A percentile compares a stretch with the other conserved stretches of the same genome.
Conservation (phyloP, 345 rosid genomes). For the Dovyalis caffra region DNA sequence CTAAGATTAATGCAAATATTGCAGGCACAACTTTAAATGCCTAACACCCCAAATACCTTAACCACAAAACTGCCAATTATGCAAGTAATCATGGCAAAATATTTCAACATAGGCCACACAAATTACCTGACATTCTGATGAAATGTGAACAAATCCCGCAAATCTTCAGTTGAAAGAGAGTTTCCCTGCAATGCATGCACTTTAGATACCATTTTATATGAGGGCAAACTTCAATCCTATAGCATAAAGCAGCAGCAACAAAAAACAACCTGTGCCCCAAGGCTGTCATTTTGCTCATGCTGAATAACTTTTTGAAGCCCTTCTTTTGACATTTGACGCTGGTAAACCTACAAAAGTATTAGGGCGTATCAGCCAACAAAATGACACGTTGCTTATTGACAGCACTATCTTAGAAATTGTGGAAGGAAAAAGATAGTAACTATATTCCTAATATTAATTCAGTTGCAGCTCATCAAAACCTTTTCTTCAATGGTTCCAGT, state of each 20-base stretch:
- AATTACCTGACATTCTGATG: slow-evolving; percentile 66
- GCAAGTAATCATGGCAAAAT: slow-evolving; percentile 1
- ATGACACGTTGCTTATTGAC: neutral
- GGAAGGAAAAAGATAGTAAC: neutral
- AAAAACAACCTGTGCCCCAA: slow-evolving; percentile 49
- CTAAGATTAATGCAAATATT: neutral
- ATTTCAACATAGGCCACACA: slow-evolving; percentile 5
- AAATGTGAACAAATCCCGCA: slow-evolving; percentile 83
- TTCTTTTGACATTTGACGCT: slow-evolving; percentile 98
- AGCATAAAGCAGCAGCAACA: slow-evolving; percentile 7
- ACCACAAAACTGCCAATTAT: neutral
- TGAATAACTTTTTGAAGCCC: slow-evolving; percentile 98
- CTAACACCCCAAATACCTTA: neutral
- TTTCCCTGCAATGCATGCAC: slow-evolving; percentile 58
- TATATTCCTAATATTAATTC: neutral
- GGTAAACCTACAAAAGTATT: slow-evolving; percentile 79
- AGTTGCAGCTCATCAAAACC: slow-evolving; percentile 39
- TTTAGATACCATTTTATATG: neutral
- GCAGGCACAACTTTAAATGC: neutral
- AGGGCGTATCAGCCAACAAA: slow-evolving; percentile 10
- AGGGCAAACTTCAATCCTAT: slow-evolving; percentile 7
- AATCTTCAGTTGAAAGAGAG: slow-evolving; percentile 76
- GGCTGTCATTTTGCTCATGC: slow-evolving; percentile 53
- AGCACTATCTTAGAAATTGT: neutral
- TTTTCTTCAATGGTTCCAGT: slow-evolving; percentile 99